A percentile compares a stretch with the other conserved stretches of the same genome.
These are phyloP conservation scores for Otatea glauca DNA, from an alignment of 176 grass and related monocot species.

Conservation along the genomic window DNA sequence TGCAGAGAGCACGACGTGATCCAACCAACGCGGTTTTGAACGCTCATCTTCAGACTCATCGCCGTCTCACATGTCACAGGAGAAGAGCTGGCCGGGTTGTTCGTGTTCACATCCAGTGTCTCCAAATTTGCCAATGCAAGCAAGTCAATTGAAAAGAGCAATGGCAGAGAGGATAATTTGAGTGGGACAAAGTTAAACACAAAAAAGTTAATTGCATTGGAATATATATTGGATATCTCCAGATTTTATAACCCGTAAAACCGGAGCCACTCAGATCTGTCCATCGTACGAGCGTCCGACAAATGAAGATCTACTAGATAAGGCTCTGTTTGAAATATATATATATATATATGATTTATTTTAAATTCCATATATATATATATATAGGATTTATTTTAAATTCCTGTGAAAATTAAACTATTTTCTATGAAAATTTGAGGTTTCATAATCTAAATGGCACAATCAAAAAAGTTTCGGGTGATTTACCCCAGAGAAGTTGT, in stretches of 20 bases:
- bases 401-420: too few species aligned
- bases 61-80: too few species aligned
- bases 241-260: background rate
- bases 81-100: too few species aligned
- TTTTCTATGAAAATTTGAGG: background rate
- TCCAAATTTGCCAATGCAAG: background rate
- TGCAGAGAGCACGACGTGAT: background rate
- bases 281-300: background rate
- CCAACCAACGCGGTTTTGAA: slow-evolving; percentile 6
- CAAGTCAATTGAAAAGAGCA: background rate
- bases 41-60: background rate
- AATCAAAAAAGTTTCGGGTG: background rate
- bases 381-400: too few species aligned
- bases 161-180: background rate
- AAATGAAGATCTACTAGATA: background rate
- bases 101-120: background rate
- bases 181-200: background rate
- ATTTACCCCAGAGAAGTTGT: background rate
- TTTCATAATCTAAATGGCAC: background rate
- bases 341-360: too few species aligned
- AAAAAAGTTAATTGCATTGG: background rate
- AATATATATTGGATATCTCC: background rate
- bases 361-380: too few species aligned
- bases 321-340: too few species aligned
- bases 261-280: too few species aligned